Evolutionary conservation across 2,329 filamentous ascomycete genomes (phyloP).

Genomic region (Cercospora beticola): DNA sequence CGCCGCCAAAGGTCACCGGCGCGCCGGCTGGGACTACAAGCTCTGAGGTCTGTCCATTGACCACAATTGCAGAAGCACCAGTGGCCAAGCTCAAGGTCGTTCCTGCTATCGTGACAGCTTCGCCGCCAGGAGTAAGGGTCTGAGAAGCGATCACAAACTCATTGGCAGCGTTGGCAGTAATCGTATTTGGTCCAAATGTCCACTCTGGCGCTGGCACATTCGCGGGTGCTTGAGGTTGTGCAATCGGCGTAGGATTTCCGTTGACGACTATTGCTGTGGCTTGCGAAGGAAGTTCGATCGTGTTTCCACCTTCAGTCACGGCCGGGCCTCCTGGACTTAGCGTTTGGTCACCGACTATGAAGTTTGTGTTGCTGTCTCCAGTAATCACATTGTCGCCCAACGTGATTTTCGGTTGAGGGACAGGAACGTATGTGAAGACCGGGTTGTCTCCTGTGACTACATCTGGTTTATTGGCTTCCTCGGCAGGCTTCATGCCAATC

Average conservation of each 20-base stretch:
- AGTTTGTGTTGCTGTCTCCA: slow-evolving; percentile 10
- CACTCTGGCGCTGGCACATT: slow-evolving; percentile 8
- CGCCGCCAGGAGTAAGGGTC: slow-evolving; percentile 14
- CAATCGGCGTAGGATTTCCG: slow-evolving; percentile 9
- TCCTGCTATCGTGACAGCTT: slow-evolving; percentile 2
- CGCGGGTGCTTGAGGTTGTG: neutral
- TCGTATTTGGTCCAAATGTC: slow-evolving; percentile 11
- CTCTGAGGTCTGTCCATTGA: slow-evolving; percentile 5
- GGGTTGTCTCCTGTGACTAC: neutral
- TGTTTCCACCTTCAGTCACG: slow-evolving; percentile 12
- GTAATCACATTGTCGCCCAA: slow-evolving; percentile 19
- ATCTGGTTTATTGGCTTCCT: neutral
- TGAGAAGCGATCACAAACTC: slow-evolving; percentile 15
- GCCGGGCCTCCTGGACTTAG: slow-evolving; percentile 1
- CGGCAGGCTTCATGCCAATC: slow-evolving; percentile 8
- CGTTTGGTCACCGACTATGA: slow-evolving; percentile 4
- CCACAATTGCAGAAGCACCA: neutral
- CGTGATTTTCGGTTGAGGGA: slow-evolving; percentile 4
- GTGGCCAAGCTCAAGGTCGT: neutral
- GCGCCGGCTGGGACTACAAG: slow-evolving; percentile 3
- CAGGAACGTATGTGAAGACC: neutral
- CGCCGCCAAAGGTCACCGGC: slow-evolving; percentile 7
- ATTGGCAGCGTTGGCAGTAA: slow-evolving; percentile 21
- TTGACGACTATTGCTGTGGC: slow-evolving; percentile 32
- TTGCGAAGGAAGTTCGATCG: slow-evolving; percentile 20